A percentile compares a stretch with the other conserved stretches of the same genome.
These are phyloP conservation scores for Cyclotella choctawhatcheeana DNA, from an alignment of 108 stramenopile species.

Conservation along the genomic window DNA sequence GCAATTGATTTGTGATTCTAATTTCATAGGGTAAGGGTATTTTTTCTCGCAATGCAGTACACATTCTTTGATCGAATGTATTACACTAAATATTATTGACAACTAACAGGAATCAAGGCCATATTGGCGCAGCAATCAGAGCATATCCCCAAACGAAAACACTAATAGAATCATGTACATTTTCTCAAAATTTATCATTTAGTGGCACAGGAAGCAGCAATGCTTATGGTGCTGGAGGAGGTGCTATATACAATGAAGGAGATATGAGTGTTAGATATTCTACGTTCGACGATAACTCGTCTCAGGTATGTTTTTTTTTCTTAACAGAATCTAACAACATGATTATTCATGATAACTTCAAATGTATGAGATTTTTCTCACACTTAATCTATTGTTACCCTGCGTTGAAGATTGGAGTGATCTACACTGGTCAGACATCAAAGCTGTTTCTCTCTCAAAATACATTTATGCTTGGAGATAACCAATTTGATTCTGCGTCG, in stretches of 20 bases:
- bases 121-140: not conserved
- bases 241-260: slow-evolving; percentile 11
- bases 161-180: slow-evolving; percentile 6
- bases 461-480: slow-evolving; percentile 8
- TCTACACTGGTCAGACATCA: slow-evolving; percentile 9
- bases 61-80: not conserved
- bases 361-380: not conserved
- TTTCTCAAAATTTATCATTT: slow-evolving; percentile 1
- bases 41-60: not conserved
- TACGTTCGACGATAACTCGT: slow-evolving; percentile 14
- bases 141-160: not conserved
- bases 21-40: slow-evolving; percentile 11
- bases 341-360: no score
- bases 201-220: not conserved
- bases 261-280: slow-evolving; percentile 9
- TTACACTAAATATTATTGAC: no score
- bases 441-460: slow-evolving; percentile 8
- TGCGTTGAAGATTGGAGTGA: slow-evolving; percentile 12
- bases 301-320: not conserved
- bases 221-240: slow-evolving; percentile 11
- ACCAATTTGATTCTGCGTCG: slow-evolving; percentile 1
- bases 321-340: no score
- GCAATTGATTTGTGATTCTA: slow-evolving; percentile 16
- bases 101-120: not conserved
- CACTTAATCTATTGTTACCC: not conserved